Conservation (phyloP, 2,329 filamentous ascomycete species). For the Fusarium praegraminearum region DNA sequence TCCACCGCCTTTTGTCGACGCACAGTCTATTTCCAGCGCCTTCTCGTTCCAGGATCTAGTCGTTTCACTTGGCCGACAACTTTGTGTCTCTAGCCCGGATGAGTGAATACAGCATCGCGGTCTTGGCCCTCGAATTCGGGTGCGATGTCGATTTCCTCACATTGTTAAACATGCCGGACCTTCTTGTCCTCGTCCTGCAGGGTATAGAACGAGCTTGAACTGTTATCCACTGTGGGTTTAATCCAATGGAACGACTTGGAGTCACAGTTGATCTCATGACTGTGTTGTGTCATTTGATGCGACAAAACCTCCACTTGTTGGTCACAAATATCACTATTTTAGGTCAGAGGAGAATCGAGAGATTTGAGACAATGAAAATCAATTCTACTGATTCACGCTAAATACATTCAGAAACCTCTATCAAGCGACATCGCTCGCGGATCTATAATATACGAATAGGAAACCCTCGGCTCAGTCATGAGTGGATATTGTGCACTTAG, state of each 20-base stretch:
- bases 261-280: not conserved
- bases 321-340: not conserved
- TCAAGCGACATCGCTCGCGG: not conserved
- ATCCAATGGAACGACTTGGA: not conserved
- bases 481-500: conserved; percentile 48
- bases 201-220: not conserved
- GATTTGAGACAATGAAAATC: not conserved
- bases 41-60: not conserved
- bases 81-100: not conserved
- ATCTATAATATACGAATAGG: conserved; percentile 4
- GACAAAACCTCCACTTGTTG: not conserved
- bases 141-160: not conserved
- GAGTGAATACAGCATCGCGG: not conserved
- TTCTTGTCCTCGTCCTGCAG: not conserved
- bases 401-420: conserved; percentile 22
- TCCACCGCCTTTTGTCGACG: not conserved
- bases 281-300: not conserved
- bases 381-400: conserved; percentile 24
- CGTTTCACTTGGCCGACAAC: conserved; percentile 3
- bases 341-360: not conserved
- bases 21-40: not conserved
- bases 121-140: not conserved
- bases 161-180: not conserved
- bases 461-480: conserved; percentile 1
- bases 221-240: not conserved